Evolutionary conservation across 208 protist species (phyloP).

Genomic region (Leishmania braziliensis): DNA sequence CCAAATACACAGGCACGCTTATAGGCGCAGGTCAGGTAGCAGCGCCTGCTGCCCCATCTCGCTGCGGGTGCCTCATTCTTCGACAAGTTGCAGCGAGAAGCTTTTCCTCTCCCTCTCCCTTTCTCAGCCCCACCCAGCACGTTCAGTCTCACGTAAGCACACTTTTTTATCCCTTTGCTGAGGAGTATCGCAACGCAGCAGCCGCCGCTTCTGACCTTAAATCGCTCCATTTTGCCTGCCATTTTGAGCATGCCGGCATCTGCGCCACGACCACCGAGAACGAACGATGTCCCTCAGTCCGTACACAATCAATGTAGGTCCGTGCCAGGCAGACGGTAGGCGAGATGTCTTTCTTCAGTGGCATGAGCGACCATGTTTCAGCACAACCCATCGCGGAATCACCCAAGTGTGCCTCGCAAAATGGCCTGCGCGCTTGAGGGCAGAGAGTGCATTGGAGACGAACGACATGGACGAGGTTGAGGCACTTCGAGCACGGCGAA

Average conservation of each 20-base stretch:
- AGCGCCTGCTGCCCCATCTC: neutral
- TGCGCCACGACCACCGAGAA: neutral
- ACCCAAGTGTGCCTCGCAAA: constrained; percentile 63
- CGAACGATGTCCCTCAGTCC: constrained; percentile 34
- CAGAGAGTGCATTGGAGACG: neutral
- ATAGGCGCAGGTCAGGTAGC: neutral
- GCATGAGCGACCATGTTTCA: constrained; percentile 53
- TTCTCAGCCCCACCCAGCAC: neutral
- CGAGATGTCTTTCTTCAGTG: constrained; percentile 70
- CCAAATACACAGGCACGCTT: neutral
- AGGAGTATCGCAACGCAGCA: neutral
- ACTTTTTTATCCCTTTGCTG: no score
- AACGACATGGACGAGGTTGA: constrained; percentile 20
- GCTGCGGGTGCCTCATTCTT: neutral
- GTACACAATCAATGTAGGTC: constrained; percentile 72
- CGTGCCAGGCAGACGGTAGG: constrained; percentile 38
- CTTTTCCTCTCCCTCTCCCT: neutral
- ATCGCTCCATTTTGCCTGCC: neutral
- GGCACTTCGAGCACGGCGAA: constrained; percentile 16
- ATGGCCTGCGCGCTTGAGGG: constrained; percentile 35
- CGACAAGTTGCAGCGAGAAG: neutral
- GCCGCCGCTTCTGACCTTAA: neutral
- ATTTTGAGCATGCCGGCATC: neutral
- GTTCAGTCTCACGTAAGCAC: neutral
- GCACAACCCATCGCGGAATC: constrained; percentile 58